Percentiles rank a stretch among this genome's conserved stretches.
These are phyloP conservation scores for Pythium sukuiense DNA, from an alignment of 352 stramenopile species.

Conservation along the genomic window DNA sequence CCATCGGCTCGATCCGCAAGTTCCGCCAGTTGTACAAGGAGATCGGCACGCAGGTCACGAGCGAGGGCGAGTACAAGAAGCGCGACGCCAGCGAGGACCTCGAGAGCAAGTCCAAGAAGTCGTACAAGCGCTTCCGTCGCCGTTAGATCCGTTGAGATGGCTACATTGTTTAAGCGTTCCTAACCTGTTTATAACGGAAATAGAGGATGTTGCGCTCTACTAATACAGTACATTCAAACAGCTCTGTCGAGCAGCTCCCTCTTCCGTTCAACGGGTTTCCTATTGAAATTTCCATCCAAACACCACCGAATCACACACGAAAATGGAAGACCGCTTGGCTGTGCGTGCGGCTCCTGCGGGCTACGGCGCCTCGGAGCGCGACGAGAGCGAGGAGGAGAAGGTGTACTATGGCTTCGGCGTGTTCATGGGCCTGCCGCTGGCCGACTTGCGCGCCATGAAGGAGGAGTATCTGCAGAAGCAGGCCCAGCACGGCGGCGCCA, in stretches of 20 bases:
- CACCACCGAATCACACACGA: slow-evolving; percentile 13
- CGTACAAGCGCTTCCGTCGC: slow-evolving; percentile 82
- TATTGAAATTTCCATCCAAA: neutral
- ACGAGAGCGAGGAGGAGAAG: slow-evolving; percentile 79
- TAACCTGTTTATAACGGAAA: neutral
- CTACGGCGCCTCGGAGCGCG: slow-evolving; percentile 26
- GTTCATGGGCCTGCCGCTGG: slow-evolving; percentile 84
- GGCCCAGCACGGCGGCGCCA: slow-evolving; percentile 5
- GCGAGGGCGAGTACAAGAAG: slow-evolving; percentile 76
- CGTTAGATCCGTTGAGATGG: slow-evolving; percentile 19
- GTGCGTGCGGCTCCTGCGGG: slow-evolving; percentile 13
- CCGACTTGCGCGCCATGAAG: slow-evolving; percentile 85
- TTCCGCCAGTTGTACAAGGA: slow-evolving; percentile 83
- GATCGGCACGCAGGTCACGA: slow-evolving; percentile 54
- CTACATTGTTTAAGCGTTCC: slow-evolving; percentile 1
- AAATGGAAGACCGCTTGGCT: slow-evolving; percentile 45
- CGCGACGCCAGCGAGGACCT: slow-evolving; percentile 77
- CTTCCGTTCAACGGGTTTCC: neutral
- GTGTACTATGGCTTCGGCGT: slow-evolving; percentile 90
- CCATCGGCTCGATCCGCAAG: slow-evolving; percentile 77
- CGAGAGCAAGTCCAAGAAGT: slow-evolving; percentile 70
- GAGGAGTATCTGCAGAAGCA: slow-evolving; percentile 71
- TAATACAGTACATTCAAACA: too few relatives aligned
- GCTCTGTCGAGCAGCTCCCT: neutral
- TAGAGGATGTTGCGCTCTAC: too few relatives aligned